phyloP scores from a whole-genome alignment of 2,329 filamentous ascomycete species.

The Colletotrichum godetiae region DNA sequence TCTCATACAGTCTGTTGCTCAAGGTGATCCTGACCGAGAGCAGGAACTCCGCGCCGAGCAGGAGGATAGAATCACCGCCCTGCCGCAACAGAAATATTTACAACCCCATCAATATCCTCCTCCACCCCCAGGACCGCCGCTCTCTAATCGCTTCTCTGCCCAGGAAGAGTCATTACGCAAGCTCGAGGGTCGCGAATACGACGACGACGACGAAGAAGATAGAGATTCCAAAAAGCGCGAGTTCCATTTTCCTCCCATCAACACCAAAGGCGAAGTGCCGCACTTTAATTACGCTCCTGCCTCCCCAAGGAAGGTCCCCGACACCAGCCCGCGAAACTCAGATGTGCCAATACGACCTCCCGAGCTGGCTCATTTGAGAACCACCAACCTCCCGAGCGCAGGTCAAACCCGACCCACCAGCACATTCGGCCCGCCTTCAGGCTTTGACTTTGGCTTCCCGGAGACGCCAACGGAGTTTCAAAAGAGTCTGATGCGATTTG shows the following conservation, averaged over 20 bases:
- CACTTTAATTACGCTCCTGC: conserved; percentile 68
- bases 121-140: conserved; percentile 44
- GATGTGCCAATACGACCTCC: conserved; percentile 55
- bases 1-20: conserved; percentile 83
- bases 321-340: conserved; percentile 34
- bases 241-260: conserved; percentile 70
- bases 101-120: conserved; percentile 59
- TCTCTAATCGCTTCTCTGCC: conserved; percentile 44
- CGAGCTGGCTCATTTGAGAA: conserved; percentile 69
- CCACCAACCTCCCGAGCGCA: conserved; percentile 49
- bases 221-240: conserved; percentile 51
- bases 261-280: conserved; percentile 59
- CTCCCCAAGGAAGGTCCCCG: conserved; percentile 51
- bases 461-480: conserved; percentile 88
- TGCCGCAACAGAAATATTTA: conserved; percentile 76
- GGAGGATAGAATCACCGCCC: conserved; percentile 84
- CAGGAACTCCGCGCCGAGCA: conserved; percentile 83
- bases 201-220: conserved; percentile 55
- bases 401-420: conserved; percentile 59
- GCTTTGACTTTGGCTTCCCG: conserved; percentile 86
- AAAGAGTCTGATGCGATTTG: conserved; percentile 90
- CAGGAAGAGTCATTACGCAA: conserved; percentile 60
- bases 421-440: conserved; percentile 68
- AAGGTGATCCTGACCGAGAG: conserved; percentile 82
- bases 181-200: conserved; percentile 61